A percentile compares a stretch with the other conserved stretches of the same genome.
phyloP scores from a whole-genome alignment of 768 basidiomycete genomes.

The Mycena leptocephala region DNA sequence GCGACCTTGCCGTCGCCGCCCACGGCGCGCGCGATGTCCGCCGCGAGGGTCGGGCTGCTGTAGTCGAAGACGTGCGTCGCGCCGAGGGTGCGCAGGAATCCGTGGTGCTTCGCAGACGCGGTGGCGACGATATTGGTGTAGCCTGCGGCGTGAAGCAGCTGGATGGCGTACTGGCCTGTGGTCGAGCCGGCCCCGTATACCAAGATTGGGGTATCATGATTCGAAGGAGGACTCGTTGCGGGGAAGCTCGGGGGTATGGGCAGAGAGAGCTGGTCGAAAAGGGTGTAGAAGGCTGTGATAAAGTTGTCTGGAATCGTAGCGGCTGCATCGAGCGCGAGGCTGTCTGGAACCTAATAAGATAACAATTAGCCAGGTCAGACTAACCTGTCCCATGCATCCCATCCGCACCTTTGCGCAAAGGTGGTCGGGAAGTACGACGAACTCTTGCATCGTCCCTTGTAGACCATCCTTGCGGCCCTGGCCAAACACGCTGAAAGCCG shows the following conservation, averaged over 20 bases:
- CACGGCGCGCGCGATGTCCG: conserved; percentile 46
- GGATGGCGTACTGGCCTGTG: conserved; percentile 52
- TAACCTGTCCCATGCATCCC: background rate
- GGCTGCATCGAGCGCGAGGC: conserved; percentile 54
- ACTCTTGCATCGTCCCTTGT: conserved; percentile 34
- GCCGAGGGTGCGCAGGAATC: conserved; percentile 51
- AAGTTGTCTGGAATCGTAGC: conserved; percentile 61
- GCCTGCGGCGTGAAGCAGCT: conserved; percentile 54
- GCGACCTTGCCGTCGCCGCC: conserved; percentile 41
- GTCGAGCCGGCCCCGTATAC: conserved; percentile 61
- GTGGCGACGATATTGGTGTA: conserved; percentile 58
- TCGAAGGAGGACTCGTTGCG: conserved; percentile 41
- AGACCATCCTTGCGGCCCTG: conserved; percentile 40
- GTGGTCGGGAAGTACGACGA: conserved; percentile 27
- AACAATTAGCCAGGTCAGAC: background rate
- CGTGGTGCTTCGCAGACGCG: conserved; percentile 52
- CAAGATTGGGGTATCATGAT: conserved; percentile 52
- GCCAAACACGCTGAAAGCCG: conserved; percentile 30
- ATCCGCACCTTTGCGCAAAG: conserved; percentile 54
- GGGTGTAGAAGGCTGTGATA: conserved; percentile 55
- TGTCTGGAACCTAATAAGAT: conserved; percentile 56
- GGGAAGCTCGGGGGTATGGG: conserved; percentile 53
- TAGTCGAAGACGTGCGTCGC: conserved; percentile 57
- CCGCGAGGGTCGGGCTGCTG: conserved; percentile 43
- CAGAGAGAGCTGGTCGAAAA: conserved; percentile 54